Base-by-base conservation (phyloP, 768 basidiomycete species). In the Polyporus arcularius region DNA sequence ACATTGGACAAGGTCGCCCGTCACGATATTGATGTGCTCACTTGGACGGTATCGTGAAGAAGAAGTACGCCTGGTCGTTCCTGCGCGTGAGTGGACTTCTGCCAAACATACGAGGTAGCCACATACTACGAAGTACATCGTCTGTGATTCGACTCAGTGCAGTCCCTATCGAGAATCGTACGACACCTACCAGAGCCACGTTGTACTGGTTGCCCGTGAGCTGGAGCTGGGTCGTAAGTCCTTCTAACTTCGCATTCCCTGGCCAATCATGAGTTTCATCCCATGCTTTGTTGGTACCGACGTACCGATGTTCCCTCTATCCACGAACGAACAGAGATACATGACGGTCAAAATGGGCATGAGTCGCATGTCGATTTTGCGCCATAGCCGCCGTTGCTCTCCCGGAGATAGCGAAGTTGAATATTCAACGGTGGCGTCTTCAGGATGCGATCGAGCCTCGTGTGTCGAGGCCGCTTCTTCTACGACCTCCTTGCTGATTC, bases 51-150 rank as follows among this genome's bases (percentile, higher is more conserved):
- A 52, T 40, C 18, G 49, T 26, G 26, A 50, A 55, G 39, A 21
- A 15, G 8, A 35, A 30, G 32, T 43, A 50, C 31, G 45, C 21
- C 42, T 49, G 21, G 55, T 26, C 21, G 21, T 26, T 26, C 21
- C 21, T 26, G 21, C 21, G 21, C 21, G 21, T 26, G 21, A 26
- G 21, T 18, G 26, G 16, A 57, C 16, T 70, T 53, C 26, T 39
- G 26, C 21, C n/a, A 9, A 28, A 8, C 9, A 10, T 4, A 2
- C 6, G 35, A 35, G 6, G 35, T 35, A 11, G 15, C 14, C 2
- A 70, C 85, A 50, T 67, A 88, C 87, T 43, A 89, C 80, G 69
- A 88, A 88, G 67, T 79, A 89, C 82, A 85, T 84, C 0, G 86
- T 87, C 86, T 88, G 55, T 11, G 15, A 16, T 8, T 4, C 26